Evolutionary conservation across 345 rosid species (phyloP), one percentile per base, ranked within the genome.

Genomic region (Eucalyptus polyanthemos): DNA sequence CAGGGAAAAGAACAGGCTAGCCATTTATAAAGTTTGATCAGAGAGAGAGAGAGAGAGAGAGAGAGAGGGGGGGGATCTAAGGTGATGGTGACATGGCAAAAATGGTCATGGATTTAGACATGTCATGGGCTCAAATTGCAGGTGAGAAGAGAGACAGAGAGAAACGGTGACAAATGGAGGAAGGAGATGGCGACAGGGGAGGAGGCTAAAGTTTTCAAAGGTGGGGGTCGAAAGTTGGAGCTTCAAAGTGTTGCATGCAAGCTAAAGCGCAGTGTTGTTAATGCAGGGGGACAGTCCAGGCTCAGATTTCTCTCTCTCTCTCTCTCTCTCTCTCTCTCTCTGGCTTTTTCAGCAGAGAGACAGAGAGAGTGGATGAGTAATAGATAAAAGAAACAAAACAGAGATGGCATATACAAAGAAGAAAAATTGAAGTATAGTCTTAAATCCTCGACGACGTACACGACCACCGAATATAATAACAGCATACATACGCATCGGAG

Each of bases 1-100:
- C 53, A 50, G 76, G 19, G 80, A 87, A 87, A 27, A 62, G 24
- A 62, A 60, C 85, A 76, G 83, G 85, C 47, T 42, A 40, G 24
- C 47, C 85, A 76, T 76, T 76, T 76, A 76, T 40, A 76, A 21
- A 76, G 85, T 37, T 72, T 72, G 81, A 72, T 72, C 44, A 16
- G 87, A 76, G 60, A 42, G 19, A 62, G 89, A 88, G 88, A n/a
- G 88, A 62, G 88, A 65, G 65, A 40, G 12, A 60, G 89, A 88
- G 88, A n/a, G 87, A 62, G 87, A 51, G 34, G 3, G 34, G 34
- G 34, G 34, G 65, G 88, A 88, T 69, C 88, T 90, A 86, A 81
- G 87, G 91, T 90, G 89, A 90, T 53, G 67, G 91, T 86, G 91
- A 90, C 88, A 65, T 90, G 88, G 87, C 89, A 40, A 76, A 81